Percentiles rank a stretch among this genome's conserved stretches.
phyloP scores from a whole-genome alignment of 2,329 filamentous ascomycete genomes.

The Emmonsiellopsis sp. region DNA sequence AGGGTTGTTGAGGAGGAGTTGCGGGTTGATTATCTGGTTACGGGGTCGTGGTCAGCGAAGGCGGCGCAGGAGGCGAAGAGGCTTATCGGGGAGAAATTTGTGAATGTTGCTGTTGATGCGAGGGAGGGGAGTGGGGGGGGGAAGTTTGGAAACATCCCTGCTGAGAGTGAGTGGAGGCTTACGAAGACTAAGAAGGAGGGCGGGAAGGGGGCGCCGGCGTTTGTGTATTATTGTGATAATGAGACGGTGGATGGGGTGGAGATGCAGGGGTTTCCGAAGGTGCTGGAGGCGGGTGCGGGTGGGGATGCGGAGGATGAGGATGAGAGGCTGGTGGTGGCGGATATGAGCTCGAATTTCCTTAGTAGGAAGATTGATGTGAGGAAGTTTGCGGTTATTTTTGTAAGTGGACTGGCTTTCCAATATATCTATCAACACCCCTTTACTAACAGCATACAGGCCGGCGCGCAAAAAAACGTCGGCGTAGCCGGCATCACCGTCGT shows the following conservation, averaged over 20 bases:
- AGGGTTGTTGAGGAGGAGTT: conserved; percentile 61
- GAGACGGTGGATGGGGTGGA: conserved; percentile 87
- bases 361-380: conserved; percentile 65
- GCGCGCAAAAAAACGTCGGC: conserved; percentile 91
- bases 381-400: conserved; percentile 81
- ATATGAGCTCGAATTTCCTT: conserved; percentile 93
- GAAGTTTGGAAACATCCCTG: conserved; percentile 79
- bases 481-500: conserved; percentile 77
- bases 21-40: conserved; percentile 82
- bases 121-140: conserved; percentile 57
- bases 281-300: conserved; percentile 56
- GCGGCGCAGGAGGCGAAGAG: conserved; percentile 74
- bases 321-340: conserved; percentile 70
- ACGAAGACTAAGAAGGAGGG: conserved; percentile 51
- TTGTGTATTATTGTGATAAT: conserved; percentile 89
- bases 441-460: conserved; percentile 35
- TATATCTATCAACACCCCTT: not conserved
- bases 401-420: conserved; percentile 28
- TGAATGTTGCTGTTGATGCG: conserved; percentile 68
- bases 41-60: conserved; percentile 85
- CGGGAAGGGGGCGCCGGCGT: conserved; percentile 41
- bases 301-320: conserved; percentile 50
- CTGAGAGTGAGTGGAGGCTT: conserved; percentile 67
- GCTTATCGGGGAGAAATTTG: conserved; percentile 62
- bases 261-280: conserved; percentile 65